A percentile compares a stretch with the other conserved stretches of the same genome.
These are phyloP conservation scores for Gloeophyllum trabeum DNA, from an alignment of 768 basidiomycete species.

Conservation along the genomic window DNA sequence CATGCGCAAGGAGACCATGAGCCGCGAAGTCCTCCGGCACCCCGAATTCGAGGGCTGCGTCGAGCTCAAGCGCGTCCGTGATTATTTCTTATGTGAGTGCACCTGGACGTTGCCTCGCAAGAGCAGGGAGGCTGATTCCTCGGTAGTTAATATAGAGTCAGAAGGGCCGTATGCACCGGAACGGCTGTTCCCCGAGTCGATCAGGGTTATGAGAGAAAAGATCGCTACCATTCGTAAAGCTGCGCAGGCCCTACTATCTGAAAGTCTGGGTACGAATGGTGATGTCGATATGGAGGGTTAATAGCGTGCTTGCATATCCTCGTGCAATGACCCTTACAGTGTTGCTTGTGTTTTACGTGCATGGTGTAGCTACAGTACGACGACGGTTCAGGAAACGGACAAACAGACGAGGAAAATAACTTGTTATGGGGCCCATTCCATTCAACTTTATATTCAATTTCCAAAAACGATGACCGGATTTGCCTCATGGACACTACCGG, in stretches of 20 bases:
- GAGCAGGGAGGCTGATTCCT: conserved; percentile 3
- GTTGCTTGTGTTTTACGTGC: too few species aligned
- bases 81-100: conserved; percentile 84
- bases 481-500: too few species aligned
- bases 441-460: too few species aligned
- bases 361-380: too few species aligned
- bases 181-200: conserved; percentile 68
- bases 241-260: neutral
- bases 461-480: too few species aligned
- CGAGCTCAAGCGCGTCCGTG: conserved; percentile 74
- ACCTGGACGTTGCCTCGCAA: neutral
- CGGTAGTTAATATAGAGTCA: conserved; percentile 77
- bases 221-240: conserved; percentile 39
- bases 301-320: too few species aligned
- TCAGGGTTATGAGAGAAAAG: conserved; percentile 76
- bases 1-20: conserved; percentile 81
- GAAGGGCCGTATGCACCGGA: conserved; percentile 84
- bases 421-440: too few species aligned
- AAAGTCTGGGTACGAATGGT: neutral
- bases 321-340: too few species aligned
- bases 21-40: conserved; percentile 85
- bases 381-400: too few species aligned
- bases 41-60: conserved; percentile 82
- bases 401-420: too few species aligned
- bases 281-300: neutral